Conservation (phyloP, 2,329 filamentous ascomycete species). For the Fusarium sp. region DNA sequence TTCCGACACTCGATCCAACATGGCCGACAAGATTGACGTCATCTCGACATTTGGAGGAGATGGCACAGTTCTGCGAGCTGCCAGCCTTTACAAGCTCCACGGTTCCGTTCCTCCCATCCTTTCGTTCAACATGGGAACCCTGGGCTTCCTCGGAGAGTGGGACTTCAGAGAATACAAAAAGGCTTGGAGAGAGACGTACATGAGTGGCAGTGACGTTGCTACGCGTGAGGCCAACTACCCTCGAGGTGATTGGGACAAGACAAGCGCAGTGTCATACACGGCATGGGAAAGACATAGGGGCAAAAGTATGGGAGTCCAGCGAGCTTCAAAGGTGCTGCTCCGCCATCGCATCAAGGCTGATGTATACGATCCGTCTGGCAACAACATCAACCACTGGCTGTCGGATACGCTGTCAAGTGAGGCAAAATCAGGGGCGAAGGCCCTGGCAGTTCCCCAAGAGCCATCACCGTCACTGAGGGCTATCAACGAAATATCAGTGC, state of each 20-base stretch:
- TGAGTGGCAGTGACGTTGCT: conserved; percentile 74
- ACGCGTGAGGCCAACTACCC: conserved; percentile 61
- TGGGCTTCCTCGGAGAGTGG: conserved; percentile 97
- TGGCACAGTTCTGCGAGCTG: conserved; percentile 57
- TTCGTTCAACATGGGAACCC: conserved; percentile 95
- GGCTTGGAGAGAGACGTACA: conserved; percentile 93
- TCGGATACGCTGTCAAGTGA: conserved; percentile 63
- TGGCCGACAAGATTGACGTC: conserved; percentile 88
- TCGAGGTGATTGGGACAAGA: conserved; percentile 50
- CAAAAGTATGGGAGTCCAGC: conserved; percentile 82
- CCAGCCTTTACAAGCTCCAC: conserved; percentile 79
- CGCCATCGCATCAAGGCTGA: conserved; percentile 90
- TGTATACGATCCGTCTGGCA: conserved; percentile 80
- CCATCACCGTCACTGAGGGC: conserved; percentile 71
- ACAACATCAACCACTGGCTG: conserved; percentile 69
- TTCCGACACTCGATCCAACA: conserved; percentile 63
- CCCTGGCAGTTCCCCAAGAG: conserved; percentile 56
- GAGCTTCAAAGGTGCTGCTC: conserved; percentile 85
- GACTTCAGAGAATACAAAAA: conserved; percentile 94
- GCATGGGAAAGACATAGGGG: conserved; percentile 83
- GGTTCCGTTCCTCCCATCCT: conserved; percentile 89
- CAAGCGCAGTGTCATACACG: conserved; percentile 30
- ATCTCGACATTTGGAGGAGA: conserved; percentile 94
- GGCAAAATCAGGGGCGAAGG: conserved; percentile 57
- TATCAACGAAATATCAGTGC: conserved; percentile 95